These are phyloP conservation scores for Dillenia suffruticosa DNA, from an alignment of 164 flowering plant genomes.

Conservation along the genomic window DNA sequence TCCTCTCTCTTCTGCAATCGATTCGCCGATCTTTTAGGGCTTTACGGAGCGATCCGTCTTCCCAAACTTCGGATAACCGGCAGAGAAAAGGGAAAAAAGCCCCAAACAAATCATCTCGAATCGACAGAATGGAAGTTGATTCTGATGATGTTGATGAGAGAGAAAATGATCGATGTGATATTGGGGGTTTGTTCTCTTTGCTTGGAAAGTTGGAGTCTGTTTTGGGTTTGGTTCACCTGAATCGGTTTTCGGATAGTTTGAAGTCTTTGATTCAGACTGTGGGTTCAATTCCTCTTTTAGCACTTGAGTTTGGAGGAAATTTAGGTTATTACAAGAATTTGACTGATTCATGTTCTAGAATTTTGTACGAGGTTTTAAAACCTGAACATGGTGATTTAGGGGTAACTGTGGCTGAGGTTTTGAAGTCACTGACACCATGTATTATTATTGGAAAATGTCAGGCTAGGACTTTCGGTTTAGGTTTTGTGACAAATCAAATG, in stretches of 20 bases:
- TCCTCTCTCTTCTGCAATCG: conserved; percentile 65
- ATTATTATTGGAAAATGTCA: conserved; percentile 58
- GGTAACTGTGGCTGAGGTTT: conserved; percentile 55
- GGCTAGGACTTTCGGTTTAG: conserved; percentile 52
- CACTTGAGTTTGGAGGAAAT: conserved; percentile 37
- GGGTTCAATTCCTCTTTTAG: conserved; percentile 56
- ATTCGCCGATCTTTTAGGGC: conserved; percentile 56
- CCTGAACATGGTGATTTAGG: conserved; percentile 70
- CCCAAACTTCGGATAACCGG: too few relatives aligned
- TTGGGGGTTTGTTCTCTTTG: conserved; percentile 32
- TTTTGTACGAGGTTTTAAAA: conserved; percentile 49
- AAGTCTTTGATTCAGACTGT: conserved; percentile 70
- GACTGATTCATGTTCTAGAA: conserved; percentile 38
- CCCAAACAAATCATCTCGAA: too few relatives aligned
- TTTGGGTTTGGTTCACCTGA: conserved; percentile 54
- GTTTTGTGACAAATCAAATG: conserved; percentile 50
- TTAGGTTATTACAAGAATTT: conserved; percentile 26
- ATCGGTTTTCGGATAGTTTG: conserved; percentile 76
- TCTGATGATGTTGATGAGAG: conserved; percentile 16
- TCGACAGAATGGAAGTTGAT: neutral
- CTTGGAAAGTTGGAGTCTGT: conserved; percentile 53
- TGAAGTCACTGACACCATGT: conserved; percentile 52
- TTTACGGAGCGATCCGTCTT: neutral
- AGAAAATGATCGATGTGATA: conserved; percentile 28
- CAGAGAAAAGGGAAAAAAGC: neutral